Evolutionary conservation across 2,329 filamentous ascomycete species (phyloP), one percentile per base, ranked within the genome.

Genomic region (Pseudopithomyces chartarum): DNA sequence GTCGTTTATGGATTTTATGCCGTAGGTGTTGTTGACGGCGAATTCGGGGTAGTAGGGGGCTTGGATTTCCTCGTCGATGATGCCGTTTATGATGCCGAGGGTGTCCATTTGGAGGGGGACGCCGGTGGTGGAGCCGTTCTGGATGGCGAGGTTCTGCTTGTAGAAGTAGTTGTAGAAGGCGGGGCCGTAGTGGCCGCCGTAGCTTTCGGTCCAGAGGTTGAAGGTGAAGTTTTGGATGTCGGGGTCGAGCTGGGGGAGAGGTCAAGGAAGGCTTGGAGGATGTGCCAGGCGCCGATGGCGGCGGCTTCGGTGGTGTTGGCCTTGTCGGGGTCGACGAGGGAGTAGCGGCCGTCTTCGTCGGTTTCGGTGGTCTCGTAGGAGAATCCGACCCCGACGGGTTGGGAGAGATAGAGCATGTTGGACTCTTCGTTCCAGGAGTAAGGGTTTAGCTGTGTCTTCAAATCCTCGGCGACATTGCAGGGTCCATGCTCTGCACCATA

Each of bases 131-230:
- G 70, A 76, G 8, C 82, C 82, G 40, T 81, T 81, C 29, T 73
- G 64, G 59, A 86, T 84, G 29, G 78, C 76, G 54, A 80, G 68
- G 55, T 85, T 86, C 59, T 86, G 81, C 43, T 85, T 73, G 55
- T 84, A 81, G 69, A 86, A 85, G 63, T 85, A 80, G 56, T 82
- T 80, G 73, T 80, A 85, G 70, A 85, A 85, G 26, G 74, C 76
- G 1, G 82, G 81, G 3, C 81, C 81, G 58, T 83, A 83, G 62
- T 82, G 81, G 38, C 81, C 80, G 36, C 66, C 65, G 43, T 76
- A 76, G 56, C 62, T 69, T 69, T 82, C 67, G 70, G 81, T 73
- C 81, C 81, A 69, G 74, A 83, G 45, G 48, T 74, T 74, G 55
- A 85, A 85, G 3, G 78, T 81, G 58, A 81, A 81, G 23, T 82